Percentiles rank a stretch among this genome's conserved stretches.
These are phyloP conservation scores for Chlorella vulgaris DNA, from an alignment of 139 green algal species.

Conservation along the genomic window DNA sequence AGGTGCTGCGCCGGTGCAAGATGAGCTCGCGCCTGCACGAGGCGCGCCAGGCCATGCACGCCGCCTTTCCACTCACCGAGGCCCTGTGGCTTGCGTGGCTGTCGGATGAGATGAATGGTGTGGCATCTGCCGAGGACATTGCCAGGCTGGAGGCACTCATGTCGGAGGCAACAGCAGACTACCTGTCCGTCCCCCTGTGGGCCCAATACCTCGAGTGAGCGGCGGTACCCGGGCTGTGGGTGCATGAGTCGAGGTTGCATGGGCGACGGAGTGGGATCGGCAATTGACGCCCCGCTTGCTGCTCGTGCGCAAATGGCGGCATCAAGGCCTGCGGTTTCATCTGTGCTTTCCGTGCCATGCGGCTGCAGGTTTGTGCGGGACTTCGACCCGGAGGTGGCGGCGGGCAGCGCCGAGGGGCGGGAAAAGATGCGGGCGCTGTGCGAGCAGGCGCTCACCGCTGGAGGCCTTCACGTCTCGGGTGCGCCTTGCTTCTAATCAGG, in stretches of 20 bases:
- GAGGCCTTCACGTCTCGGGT: slow-evolving; percentile 64
- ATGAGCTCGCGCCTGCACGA: slow-evolving; percentile 57
- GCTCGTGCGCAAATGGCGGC: too few relatives aligned
- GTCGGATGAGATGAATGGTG: slow-evolving; percentile 67
- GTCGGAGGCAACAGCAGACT: slow-evolving; percentile 66
- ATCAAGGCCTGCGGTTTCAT: too few relatives aligned
- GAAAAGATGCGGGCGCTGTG: slow-evolving; percentile 57
- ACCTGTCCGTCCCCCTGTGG: slow-evolving; percentile 81
- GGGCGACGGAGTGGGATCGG: too few relatives aligned
- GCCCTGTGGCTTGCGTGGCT: slow-evolving; percentile 85
- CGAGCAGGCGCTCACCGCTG: slow-evolving; percentile 66
- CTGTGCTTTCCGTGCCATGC: too few relatives aligned
- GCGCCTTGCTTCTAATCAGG: too few relatives aligned
- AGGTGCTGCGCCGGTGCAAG: slow-evolving; percentile 61
- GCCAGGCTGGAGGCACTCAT: slow-evolving; percentile 57
- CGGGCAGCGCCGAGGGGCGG: slow-evolving; percentile 32
- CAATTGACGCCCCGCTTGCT: too few relatives aligned
- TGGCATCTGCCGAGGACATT: slow-evolving; percentile 41
- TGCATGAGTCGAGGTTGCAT: too few relatives aligned
- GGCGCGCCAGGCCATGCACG: slow-evolving; percentile 68
- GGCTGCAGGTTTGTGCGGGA: slow-evolving; percentile 58
- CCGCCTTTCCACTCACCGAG: slow-evolving; percentile 77
- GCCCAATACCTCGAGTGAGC: slow-evolving; percentile 61
- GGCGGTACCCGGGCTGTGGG: not conserved
- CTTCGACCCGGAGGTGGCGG: slow-evolving; percentile 48